Percentiles rank a stretch among this genome's conserved stretches.
phyloP scores from a whole-genome alignment of 805 yeast species.

The Saccharomycopsis olivae region DNA sequence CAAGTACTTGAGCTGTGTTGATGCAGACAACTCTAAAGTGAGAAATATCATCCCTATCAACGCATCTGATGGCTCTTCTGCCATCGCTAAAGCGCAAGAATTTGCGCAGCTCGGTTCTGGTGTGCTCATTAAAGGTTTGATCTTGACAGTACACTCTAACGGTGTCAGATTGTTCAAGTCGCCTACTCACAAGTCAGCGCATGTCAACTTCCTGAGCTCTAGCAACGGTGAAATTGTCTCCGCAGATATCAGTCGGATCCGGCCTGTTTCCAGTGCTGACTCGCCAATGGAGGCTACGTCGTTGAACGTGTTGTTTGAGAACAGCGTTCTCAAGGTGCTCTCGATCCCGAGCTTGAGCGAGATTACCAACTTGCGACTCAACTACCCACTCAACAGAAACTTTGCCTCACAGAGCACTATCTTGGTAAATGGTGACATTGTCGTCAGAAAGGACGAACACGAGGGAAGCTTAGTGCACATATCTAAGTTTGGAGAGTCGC shows the following conservation, averaged over 20 bases:
- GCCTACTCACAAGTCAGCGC: slow-evolving; percentile 18
- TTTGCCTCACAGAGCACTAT: slow-evolving; percentile 35
- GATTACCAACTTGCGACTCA: slow-evolving; percentile 36
- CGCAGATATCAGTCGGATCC: slow-evolving; percentile 11
- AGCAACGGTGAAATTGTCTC: slow-evolving; percentile 20
- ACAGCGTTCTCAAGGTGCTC: slow-evolving; percentile 35
- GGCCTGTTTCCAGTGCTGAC: no score
- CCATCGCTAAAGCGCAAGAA: slow-evolving; percentile 48
- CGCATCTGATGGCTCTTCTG: slow-evolving; percentile 48
- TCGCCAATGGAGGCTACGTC: no score
- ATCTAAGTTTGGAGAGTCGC: slow-evolving; percentile 27
- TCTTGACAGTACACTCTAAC: slow-evolving; percentile 42
- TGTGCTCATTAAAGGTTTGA: slow-evolving; percentile 46
- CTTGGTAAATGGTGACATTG: slow-evolving; percentile 48
- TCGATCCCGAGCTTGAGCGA: slow-evolving; percentile 59
- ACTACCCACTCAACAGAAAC: slow-evolving; percentile 30
- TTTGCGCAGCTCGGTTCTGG: slow-evolving; percentile 56
- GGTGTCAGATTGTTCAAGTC: slow-evolving; percentile 39
- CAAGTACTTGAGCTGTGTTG: slow-evolving; percentile 36
- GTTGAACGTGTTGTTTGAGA: slow-evolving; percentile 33
- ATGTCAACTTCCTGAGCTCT: slow-evolving; percentile 20
- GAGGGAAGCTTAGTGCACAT: slow-evolving; percentile 44
- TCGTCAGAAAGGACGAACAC: slow-evolving; percentile 43
- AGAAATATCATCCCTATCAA: slow-evolving; percentile 48
- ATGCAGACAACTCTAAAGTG: slow-evolving; percentile 42